phyloP scores from a whole-genome alignment of 257 asterid genomes.

The Galeopsis tetrahit region DNA sequence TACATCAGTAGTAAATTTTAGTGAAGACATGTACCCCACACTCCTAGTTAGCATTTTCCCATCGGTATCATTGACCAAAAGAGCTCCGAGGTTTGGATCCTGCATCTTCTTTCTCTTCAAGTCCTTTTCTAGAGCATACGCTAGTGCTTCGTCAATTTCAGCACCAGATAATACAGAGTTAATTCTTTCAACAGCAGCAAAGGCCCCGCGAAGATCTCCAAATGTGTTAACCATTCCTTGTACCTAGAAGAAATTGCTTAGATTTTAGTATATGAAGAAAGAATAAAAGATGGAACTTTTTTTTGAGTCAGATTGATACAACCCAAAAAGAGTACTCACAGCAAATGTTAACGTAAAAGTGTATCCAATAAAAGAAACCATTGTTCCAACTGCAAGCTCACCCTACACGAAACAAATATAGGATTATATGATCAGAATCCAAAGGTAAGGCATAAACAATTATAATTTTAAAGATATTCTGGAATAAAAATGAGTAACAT shows the following conservation, averaged over 20 bases:
- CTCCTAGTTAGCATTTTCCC: constrained; percentile 42
- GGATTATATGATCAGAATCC: not conserved
- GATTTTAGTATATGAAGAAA: constrained; percentile 12
- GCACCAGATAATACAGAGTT: constrained; percentile 80
- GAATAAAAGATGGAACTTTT: not conserved
- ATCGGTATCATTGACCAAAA: constrained; percentile 51
- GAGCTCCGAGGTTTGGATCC: constrained; percentile 61
- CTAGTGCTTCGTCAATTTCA: constrained; percentile 86
- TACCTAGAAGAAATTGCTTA: constrained; percentile 56
- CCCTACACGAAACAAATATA: constrained; percentile 60
- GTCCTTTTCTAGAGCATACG: constrained; percentile 76
- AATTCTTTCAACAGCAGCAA: constrained; percentile 91
- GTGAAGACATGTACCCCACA: constrained; percentile 68
- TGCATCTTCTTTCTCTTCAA: constrained; percentile 54
- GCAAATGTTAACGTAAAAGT: constrained; percentile 92
- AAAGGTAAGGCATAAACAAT: constrained; percentile 5
- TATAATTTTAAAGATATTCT: not conserved
- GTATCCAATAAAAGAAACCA: constrained; percentile 96
- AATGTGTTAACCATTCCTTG: constrained; percentile 97
- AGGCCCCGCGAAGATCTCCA: constrained; percentile 97
- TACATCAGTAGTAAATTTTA: constrained; percentile 64
- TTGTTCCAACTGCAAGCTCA: constrained; percentile 87
- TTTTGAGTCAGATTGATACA: not conserved
- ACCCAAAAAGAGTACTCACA: constrained; percentile 59
- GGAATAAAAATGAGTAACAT: not conserved